phyloP scores from a whole-genome alignment of 768 basidiomycete species.

The Sutorius australiensis region DNA sequence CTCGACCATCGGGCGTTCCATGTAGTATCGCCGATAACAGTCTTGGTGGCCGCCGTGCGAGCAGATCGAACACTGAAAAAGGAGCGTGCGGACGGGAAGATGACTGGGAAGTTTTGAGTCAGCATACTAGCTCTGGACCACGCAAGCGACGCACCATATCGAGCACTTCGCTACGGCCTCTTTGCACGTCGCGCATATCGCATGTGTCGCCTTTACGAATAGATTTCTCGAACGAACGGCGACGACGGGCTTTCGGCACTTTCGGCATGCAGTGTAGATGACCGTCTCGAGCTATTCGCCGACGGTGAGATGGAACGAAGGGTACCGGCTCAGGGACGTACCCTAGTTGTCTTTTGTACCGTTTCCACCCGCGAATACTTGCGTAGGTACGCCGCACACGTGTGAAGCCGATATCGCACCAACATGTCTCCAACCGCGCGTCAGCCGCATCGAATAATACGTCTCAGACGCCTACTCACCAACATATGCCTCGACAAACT shows the following conservation, averaged over 20 bases:
- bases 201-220: slow-evolving; percentile 40
- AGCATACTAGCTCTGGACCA: neutral
- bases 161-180: slow-evolving; percentile 49
- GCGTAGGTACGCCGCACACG: slow-evolving; percentile 71
- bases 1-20: slow-evolving; percentile 52
- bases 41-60: slow-evolving; percentile 78
- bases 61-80: slow-evolving; percentile 75
- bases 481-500: slow-evolving; percentile 69
- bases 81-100: slow-evolving; percentile 65
- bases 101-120: slow-evolving; percentile 42
- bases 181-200: slow-evolving; percentile 58
- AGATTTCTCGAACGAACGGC: slow-evolving; percentile 35
- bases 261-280: slow-evolving; percentile 66
- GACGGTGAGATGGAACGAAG: neutral
- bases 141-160: slow-evolving; percentile 57
- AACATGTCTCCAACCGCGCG: slow-evolving; percentile 49
- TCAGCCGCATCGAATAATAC: neutral
- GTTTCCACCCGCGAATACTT: slow-evolving; percentile 55
- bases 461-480: slow-evolving; percentile 42
- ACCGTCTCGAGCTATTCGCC: slow-evolving; percentile 60
- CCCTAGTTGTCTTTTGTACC: slow-evolving; percentile 51
- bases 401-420: slow-evolving; percentile 55
- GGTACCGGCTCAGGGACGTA: slow-evolving; percentile 25
- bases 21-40: slow-evolving; percentile 70
- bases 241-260: slow-evolving; percentile 59